Evolutionary conservation across 768 basidiomycete genomes (phyloP).

Genomic region (Termitomyces eurrhizus): DNA sequence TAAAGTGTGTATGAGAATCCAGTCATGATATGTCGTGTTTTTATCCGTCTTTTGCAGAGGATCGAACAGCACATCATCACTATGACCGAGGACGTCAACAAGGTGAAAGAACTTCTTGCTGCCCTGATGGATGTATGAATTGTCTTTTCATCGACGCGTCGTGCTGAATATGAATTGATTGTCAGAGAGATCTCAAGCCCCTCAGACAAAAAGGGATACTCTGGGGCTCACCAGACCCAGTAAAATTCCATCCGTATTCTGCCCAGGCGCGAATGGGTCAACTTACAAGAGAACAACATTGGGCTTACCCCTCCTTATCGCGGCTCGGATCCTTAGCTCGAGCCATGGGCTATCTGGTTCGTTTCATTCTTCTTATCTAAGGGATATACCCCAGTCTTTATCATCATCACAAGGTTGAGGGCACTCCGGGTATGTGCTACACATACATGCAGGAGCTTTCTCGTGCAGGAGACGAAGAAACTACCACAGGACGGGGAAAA

Average conservation of each 20-base stretch:
- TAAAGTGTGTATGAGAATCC: constrained; percentile 49
- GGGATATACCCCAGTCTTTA: background rate
- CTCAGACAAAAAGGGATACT: constrained; percentile 40
- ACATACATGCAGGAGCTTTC: constrained; percentile 51
- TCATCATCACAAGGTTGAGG: constrained; percentile 59
- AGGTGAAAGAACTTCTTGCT: constrained; percentile 63
- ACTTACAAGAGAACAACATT: constrained; percentile 36
- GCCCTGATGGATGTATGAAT: constrained; percentile 69
- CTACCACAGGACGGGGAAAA: constrained; percentile 24
- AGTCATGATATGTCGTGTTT: background rate
- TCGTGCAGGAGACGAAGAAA: constrained; percentile 31
- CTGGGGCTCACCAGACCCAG: constrained; percentile 44
- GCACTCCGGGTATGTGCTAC: constrained; percentile 77
- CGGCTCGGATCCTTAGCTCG: constrained; percentile 61
- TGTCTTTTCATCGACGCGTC: background rate
- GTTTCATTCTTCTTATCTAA: constrained; percentile 19
- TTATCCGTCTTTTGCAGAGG: constrained; percentile 36
- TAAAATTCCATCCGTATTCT: constrained; percentile 62
- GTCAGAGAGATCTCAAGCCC: constrained; percentile 31
- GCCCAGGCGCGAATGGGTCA: constrained; percentile 41
- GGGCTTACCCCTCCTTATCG: constrained; percentile 48
- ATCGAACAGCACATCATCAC: constrained; percentile 75
- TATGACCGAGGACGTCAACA: constrained; percentile 64
- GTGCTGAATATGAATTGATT: background rate
- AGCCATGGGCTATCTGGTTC: constrained; percentile 85